These are phyloP conservation scores for Fusarium xylarioides DNA, from an alignment of 2,329 filamentous ascomycete species.

Conservation along the genomic window DNA sequence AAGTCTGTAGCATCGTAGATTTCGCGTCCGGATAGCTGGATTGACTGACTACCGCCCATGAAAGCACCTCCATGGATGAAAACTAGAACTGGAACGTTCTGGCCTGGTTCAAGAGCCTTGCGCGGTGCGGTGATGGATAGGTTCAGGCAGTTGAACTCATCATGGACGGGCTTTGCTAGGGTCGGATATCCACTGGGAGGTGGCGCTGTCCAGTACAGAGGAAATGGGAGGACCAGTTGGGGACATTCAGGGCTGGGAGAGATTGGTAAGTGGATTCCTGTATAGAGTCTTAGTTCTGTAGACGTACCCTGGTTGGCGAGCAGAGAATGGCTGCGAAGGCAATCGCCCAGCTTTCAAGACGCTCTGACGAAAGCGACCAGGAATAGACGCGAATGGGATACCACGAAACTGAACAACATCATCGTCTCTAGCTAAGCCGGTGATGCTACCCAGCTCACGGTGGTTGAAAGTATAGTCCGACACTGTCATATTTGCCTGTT, in stretches of 20 bases:
- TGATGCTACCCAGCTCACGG: neutral
- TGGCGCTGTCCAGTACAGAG: neutral
- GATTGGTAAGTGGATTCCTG: neutral
- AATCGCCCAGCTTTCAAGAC: neutral
- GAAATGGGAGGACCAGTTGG: neutral
- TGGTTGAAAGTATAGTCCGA: neutral
- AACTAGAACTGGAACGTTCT: neutral
- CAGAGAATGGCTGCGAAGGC: neutral
- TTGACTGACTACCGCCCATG: neutral
- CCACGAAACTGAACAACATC: neutral
- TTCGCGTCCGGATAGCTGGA: neutral
- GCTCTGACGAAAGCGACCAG: neutral
- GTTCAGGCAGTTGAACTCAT: neutral
- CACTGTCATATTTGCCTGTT: neutral
- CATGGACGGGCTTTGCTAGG: neutral
- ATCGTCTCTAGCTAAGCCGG: neutral
- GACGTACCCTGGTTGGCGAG: neutral
- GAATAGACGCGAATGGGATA: neutral
- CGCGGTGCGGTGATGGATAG: neutral
- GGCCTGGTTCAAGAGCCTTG: neutral
- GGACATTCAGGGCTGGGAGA: neutral
- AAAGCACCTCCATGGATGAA: neutral
- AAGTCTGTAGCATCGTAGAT: neutral
- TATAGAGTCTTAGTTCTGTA: no score
- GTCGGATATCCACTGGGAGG: neutral